phyloP scores from a whole-genome alignment of 495 filamentous ascomycete species.

The Aspergillus panamensis region DNA sequence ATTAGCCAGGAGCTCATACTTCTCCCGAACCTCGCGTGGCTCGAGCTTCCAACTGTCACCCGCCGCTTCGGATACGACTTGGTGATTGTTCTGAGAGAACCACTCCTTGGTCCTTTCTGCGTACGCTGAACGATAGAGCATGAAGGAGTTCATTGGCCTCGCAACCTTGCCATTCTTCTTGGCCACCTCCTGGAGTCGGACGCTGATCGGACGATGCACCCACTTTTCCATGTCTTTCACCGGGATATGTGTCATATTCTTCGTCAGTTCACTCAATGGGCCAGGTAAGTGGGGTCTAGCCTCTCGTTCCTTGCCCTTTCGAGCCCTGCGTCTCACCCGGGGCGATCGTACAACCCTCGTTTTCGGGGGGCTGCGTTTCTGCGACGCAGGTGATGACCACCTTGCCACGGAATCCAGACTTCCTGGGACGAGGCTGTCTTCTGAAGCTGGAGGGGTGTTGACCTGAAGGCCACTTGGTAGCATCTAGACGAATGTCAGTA shows the following conservation, averaged over 20 bases:
- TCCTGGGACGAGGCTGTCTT: conserved; percentile 18
- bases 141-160: conserved; percentile 97
- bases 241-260: conserved; percentile 57
- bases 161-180: conserved; percentile 77
- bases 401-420: conserved; percentile 12
- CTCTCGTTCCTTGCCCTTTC: conserved; percentile 9
- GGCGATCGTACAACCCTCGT: conserved; percentile 8
- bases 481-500: conserved; percentile 12
- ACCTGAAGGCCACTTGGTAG: conserved; percentile 17
- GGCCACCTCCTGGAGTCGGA: conserved; percentile 62
- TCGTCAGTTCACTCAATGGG: conserved; percentile 77
- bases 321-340: conserved; percentile 12
- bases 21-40: conserved; percentile 61
- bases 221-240: conserved; percentile 78
- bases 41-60: conserved; percentile 87
- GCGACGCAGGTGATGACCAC: conserved; percentile 13
- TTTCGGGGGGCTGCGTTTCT: conserved; percentile 2
- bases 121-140: conserved; percentile 94
- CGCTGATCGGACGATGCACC: conserved; percentile 68
- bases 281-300: conserved; percentile 22
- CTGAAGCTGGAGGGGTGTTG: conserved; percentile 29
- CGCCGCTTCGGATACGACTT: conserved; percentile 80
- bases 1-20: conserved; percentile 77
- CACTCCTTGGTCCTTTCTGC: conserved; percentile 80
- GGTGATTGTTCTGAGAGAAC: conserved; percentile 88